Percentiles rank a stretch among this genome's conserved stretches.
Evolutionary conservation across 257 asterid genomes (phyloP).

Genomic region (Ilex asprella): DNA sequence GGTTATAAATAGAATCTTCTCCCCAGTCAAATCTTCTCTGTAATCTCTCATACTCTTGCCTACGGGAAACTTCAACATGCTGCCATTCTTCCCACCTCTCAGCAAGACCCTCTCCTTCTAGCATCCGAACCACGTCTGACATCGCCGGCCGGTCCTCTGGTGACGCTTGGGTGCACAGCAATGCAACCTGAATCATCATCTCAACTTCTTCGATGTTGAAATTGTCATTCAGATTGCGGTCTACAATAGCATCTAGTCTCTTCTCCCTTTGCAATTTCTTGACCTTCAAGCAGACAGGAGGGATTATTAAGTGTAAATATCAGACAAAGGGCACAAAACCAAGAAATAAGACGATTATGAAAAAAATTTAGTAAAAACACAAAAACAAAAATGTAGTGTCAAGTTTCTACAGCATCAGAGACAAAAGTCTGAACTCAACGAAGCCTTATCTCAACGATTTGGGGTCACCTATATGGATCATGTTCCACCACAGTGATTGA

Average conservation of each 20-base stretch:
- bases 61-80: background rate
- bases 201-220: background rate
- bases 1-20: background rate
- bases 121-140: background rate
- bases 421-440: too few relatives aligned
- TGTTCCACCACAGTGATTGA: too few relatives aligned
- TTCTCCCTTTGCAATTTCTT: constrained; percentile 1
- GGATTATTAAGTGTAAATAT: background rate
- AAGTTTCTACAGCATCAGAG: too few relatives aligned
- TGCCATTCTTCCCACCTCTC: constrained; percentile 1
- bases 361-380: too few relatives aligned
- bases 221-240: background rate
- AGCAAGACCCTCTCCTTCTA: background rate
- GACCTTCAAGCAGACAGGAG: background rate
- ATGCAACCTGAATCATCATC: constrained; percentile 2
- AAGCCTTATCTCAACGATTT: too few relatives aligned
- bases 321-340: background rate
- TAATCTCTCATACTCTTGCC: background rate
- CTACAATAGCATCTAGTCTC: background rate
- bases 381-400: too few relatives aligned
- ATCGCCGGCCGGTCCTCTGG: background rate
- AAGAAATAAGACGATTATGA: too few relatives aligned
- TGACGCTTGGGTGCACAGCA: background rate
- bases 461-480: too few relatives aligned
- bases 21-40: background rate